phyloP scores from a whole-genome alignment of 1,139 yeast genomes.

The Candida sanyaensis region DNA sequence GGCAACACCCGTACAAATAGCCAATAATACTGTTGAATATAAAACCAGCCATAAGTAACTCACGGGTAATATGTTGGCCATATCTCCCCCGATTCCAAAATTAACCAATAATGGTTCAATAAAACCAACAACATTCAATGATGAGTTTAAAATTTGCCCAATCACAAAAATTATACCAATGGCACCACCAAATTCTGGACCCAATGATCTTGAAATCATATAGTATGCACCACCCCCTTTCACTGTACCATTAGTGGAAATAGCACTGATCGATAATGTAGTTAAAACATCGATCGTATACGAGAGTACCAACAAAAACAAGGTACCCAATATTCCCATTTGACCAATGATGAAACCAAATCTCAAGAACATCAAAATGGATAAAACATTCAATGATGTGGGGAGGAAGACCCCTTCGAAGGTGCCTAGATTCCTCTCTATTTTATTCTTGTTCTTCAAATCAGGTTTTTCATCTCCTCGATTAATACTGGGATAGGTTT shows the following conservation, averaged over 20 bases:
- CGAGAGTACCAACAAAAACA: constrained; percentile 58
- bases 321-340: constrained; percentile 68
- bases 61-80: constrained; percentile 49
- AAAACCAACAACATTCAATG: constrained; percentile 79
- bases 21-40: constrained; percentile 67
- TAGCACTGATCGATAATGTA: constrained; percentile 73
- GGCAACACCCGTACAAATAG: constrained; percentile 75
- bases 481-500: background rate
- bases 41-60: constrained; percentile 59
- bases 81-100: constrained; percentile 64
- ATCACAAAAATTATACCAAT: constrained; percentile 76
- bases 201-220: constrained; percentile 77
- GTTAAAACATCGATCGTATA: constrained; percentile 68
- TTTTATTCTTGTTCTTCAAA: background rate
- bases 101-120: constrained; percentile 73
- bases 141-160: constrained; percentile 74
- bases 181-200: constrained; percentile 85
- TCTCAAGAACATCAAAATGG: constrained; percentile 77
- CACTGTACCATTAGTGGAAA: constrained; percentile 81
- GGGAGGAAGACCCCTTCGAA: constrained; percentile 80
- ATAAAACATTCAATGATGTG: constrained; percentile 72
- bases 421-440: constrained; percentile 57
- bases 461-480: constrained; percentile 2
- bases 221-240: constrained; percentile 86
- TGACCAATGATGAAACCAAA: constrained; percentile 82